Percentiles rank a stretch among this genome's conserved stretches.
These are phyloP conservation scores for Russula compacta DNA, from an alignment of 768 basidiomycete species.

Conservation along the genomic window DNA sequence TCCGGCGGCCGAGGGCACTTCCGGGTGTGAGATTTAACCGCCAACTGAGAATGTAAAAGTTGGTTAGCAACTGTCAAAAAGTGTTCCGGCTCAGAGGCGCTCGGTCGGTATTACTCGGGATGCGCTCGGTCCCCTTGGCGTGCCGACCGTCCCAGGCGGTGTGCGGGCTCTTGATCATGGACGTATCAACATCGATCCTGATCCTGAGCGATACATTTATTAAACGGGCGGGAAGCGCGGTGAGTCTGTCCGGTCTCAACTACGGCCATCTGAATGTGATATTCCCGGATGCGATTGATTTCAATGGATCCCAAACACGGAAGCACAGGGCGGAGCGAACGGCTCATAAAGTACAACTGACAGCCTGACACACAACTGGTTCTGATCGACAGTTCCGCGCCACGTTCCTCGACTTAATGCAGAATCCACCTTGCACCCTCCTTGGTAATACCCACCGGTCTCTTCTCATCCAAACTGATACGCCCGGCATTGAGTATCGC, in stretches of 20 bases:
- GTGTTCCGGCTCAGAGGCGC: conserved; percentile 6
- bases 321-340: conserved; percentile 4
- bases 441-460: conserved; percentile 71
- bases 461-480: conserved; percentile 82
- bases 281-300: neutral
- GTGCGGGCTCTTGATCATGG: neutral
- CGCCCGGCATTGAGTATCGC: conserved; percentile 88
- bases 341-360: neutral
- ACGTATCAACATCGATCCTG: neutral
- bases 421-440: conserved; percentile 56
- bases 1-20: neutral
- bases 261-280: neutral
- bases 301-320: conserved; percentile 1
- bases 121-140: neutral
- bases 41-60: neutral
- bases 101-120: neutral
- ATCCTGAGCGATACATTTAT: neutral
- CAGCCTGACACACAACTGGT: neutral
- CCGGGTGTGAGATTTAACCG: neutral
- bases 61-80: conserved; percentile 7
- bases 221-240: neutral
- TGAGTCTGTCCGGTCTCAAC: neutral
- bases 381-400: neutral
- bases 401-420: conserved; percentile 36
- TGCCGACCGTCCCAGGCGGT: neutral